Base-by-base conservation (phyloP, 1,284 basidiomycete genomes). In the Neotropicomus parvogracilis region DNA sequence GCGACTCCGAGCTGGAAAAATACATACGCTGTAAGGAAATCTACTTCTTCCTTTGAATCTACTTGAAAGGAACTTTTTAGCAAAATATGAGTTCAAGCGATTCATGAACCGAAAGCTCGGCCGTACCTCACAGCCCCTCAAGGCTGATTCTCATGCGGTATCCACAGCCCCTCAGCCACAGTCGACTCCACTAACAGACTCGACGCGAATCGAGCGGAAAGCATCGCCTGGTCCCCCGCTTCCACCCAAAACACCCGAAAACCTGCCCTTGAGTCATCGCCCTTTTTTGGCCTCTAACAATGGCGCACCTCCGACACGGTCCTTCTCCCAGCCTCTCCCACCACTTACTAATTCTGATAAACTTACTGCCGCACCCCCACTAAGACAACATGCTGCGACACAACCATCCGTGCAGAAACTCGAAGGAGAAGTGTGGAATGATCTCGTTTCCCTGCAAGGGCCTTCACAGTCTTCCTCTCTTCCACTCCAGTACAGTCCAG, bases 1-100 rank as follows among this genome's bases (percentile, higher is more conserved):
- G 89, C 27, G 89, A 90, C 59, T 88, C 86, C 54, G 90, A 93
- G 52, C 73, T 93, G 27, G 90, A 93, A 67, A 83, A 81, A 61
- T 92, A 80, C 68, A 91, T 93, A 55, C 80, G 91, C 54, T 75
- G 85, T 83, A 69, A 59, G 64, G 34, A 35, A 17, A 3, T 39
- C 17, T 12, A 3, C 5, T 3, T 27, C 44, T 2, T 26, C 6
- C 27, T 17, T 28, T 13, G 21, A 7, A 17, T 34, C 20, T 29
- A 26, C 40, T 52, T 20, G 51, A 40, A 49, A 8, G 16, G 20
- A 16, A 46, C 36, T 31, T 31, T 10, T 24, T 54, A 88, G 86
- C 78, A 11, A 89, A 89, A 64, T 89, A 89, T 55, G 80, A 89
- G 56, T 85, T 79, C 62, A 83, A 78, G 62, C 75, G 76, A 26